Evolutionary conservation across 345 rosid species (phyloP).

Genomic region (Acer campestre): DNA sequence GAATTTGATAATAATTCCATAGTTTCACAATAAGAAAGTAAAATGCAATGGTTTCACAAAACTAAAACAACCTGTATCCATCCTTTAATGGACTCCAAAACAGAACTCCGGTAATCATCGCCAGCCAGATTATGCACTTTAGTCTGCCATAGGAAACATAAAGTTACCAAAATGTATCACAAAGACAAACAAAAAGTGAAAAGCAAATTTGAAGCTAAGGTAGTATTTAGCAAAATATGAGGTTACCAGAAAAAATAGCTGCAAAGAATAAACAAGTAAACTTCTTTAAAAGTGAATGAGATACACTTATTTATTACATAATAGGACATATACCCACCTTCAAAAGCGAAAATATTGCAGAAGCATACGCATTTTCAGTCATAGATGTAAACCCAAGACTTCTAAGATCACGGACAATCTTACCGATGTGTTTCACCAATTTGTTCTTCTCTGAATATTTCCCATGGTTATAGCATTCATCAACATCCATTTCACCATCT

Average conservation of each 20-base stretch:
- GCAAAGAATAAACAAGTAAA: constrained; percentile 4
- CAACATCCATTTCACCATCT: constrained; percentile 77
- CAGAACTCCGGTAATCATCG: constrained; percentile 84
- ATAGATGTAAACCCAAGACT: constrained; percentile 84
- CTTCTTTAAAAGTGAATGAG: constrained; percentile 2
- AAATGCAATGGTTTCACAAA: constrained; percentile 19
- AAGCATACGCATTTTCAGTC: constrained; percentile 93
- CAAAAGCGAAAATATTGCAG: constrained; percentile 78
- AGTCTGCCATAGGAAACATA: constrained; percentile 47
- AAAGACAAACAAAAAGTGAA: not conserved
- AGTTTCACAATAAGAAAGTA: constrained; percentile 1
- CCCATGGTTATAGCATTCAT: constrained; percentile 48
- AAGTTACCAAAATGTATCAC: no score
- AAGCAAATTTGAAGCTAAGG: not conserved
- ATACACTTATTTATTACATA: constrained; percentile 3
- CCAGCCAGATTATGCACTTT: constrained; percentile 89
- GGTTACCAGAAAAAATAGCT: not conserved
- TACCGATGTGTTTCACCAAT: constrained; percentile 75
- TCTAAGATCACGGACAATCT: constrained; percentile 87
- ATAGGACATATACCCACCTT: constrained; percentile 53
- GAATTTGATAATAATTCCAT: constrained; percentile 6
- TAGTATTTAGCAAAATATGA: not conserved
- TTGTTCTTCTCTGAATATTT: constrained; percentile 55
- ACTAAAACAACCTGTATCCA: constrained; percentile 81
- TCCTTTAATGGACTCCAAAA: constrained; percentile 67